Evolutionary conservation across 2,329 filamentous ascomycete species (phyloP), one percentile per base, ranked within the genome.

Genomic region (Diaporthe citrichinensis): DNA sequence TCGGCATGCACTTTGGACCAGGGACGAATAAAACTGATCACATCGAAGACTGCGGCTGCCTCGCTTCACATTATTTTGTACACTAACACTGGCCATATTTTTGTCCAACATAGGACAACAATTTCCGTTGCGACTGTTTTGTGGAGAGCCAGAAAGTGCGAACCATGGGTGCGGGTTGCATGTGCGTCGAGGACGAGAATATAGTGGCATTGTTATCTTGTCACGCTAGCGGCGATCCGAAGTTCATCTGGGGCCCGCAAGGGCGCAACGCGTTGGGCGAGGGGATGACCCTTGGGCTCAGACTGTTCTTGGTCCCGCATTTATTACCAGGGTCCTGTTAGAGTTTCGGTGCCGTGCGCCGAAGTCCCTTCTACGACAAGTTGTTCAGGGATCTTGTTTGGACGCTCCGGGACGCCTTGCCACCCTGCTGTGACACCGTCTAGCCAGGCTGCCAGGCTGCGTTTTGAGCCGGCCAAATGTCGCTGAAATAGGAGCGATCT

Each of bases 281-380:
- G 25, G 25, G 59, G n/a, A 68, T 39, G 62, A 53, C 62, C 62
- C 65, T 39, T 68, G 46, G 39, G 46, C 14, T 28, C 23, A 36
- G 17, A 34, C 46, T 20, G 31, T 39, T 53, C 39, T 41, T 55
- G 46, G 23, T 51, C n/a, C 58, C n/a, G 59, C 58, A 20, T 9
- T 44, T 25, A 39, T 62, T 36, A 41, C 23, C 20, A 17, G 7
- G 31, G n/a, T 51, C 31, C 31, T 20, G 9, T 39, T 28, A 28
- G 23, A 68, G 65, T 68, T 53, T 53, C 65, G 65, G 23, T 51
- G 46, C 65, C 65, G n/a, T 41, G 46, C n/a, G 46, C 65, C 65
- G 65, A 68, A 53, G 31, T 49, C 34, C 31, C 39, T 34, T n/a
- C 23, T 31, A 51, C 46, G 31, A 53, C 15, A 25, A 53, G 31